phyloP scores from a whole-genome alignment of 78 protist species.

The Dictyostelium capitatum region DNA sequence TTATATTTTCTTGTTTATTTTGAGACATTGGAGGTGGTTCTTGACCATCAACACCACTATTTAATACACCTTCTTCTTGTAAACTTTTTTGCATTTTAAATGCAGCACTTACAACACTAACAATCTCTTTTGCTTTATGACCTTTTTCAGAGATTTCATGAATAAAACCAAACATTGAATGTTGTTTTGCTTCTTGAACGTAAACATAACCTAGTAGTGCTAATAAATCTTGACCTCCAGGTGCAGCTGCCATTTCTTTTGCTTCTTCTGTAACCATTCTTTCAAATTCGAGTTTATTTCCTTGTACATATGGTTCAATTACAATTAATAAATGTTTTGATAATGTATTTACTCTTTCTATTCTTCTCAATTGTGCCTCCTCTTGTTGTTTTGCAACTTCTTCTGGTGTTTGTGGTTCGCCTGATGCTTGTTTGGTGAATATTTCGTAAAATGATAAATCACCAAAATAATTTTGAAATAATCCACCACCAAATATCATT shows the following conservation, averaged over 20 bases:
- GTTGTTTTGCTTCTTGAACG: conserved; percentile 74
- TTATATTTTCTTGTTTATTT: conserved; percentile 12
- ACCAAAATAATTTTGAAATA: conserved; percentile 69
- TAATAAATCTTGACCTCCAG: conserved; percentile 62
- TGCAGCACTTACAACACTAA: conserved; percentile 18
- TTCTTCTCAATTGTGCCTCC: not conserved
- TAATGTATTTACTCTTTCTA: conserved; percentile 1
- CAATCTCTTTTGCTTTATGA: conserved; percentile 42
- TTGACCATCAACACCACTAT: not conserved
- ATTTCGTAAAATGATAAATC: conserved; percentile 66
- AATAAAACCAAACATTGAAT: conserved; percentile 51
- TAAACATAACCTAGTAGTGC: conserved; percentile 60
- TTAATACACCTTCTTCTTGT: not conserved
- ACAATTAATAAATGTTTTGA: conserved; percentile 38
- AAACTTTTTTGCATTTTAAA: conserved; percentile 53
- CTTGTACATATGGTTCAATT: conserved; percentile 63
- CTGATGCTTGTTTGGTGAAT: not conserved
- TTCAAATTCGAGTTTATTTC: conserved; percentile 27
- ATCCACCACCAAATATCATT: conserved; percentile 75
- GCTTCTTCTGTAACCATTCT: conserved; percentile 20
- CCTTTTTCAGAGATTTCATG: conserved; percentile 70
- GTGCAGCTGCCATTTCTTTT: conserved; percentile 63
- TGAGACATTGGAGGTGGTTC: not conserved
- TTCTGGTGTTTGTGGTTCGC: not conserved
- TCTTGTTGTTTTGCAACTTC: not conserved